Evolutionary conservation across 441 rosid species (phyloP), one percentile per base, ranked within the genome.

Genomic region (Dalechampia spathulata): DNA sequence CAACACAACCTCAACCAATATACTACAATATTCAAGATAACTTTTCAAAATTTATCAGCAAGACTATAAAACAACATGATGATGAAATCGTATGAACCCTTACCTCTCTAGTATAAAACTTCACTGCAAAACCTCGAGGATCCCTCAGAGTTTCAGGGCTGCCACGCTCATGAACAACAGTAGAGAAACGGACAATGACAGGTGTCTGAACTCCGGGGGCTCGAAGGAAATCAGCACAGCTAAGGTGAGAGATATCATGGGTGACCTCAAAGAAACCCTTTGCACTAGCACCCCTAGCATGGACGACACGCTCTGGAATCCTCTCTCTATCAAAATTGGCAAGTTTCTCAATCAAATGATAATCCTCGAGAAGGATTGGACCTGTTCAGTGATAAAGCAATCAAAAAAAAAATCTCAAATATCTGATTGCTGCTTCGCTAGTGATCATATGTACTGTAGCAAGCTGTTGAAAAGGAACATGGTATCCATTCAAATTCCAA

Each of bases 41-140:
- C 19, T 16, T 28, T 49, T 16, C 16, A 32, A 32, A 36, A 52
- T 52, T 32, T 36, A 52, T 34, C 7, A 37, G 49, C 28, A 12
- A 1, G 47, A 39, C 22, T n/a, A 52, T 36, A 14, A 36, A 13
- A 10, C 10, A 50, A 20, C 16, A 36, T 13, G 5, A 50, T 30
- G 2, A 23, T 2, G 19, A 36, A 11, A 11, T 14, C 38, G 50
- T 4, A 21, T 25, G 32, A 30, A 28, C 13, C 20, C 49, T 67
- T 56, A 88, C 98, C 96, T 92, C 99, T 76, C 99, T 78, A 60
- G 99, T 90, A 79, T 93, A 93, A 52, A 90, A 93, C 83, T 93
- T 93, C 48, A 87, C 95, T 2, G 99, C 99, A 65, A 93, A 93
- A 61, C 99, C 99, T 57, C 99, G 90, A 63, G 97, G 97, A 48